These are phyloP conservation scores for Xerocomus spinulosus DNA, from an alignment of 768 basidiomycete species.

Conservation along the genomic window DNA sequence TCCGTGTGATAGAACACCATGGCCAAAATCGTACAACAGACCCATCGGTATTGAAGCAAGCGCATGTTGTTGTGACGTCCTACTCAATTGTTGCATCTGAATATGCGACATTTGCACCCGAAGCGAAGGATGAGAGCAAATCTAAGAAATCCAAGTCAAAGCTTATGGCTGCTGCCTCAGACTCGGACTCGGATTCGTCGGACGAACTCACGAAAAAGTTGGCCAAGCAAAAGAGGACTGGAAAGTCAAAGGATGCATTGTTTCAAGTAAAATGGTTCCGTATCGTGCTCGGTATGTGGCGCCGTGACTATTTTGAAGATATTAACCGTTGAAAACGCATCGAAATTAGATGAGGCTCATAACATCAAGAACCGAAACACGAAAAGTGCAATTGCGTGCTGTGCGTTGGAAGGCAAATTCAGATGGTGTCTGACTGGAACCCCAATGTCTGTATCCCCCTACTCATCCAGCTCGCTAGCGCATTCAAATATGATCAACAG, in stretches of 20 bases:
- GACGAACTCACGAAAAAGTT: constrained; percentile 36
- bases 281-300: constrained; percentile 68
- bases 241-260: constrained; percentile 56
- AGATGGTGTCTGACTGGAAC: constrained; percentile 89
- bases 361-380: constrained; percentile 87
- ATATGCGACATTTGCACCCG: constrained; percentile 47
- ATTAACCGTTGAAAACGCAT: not conserved
- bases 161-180: constrained; percentile 23
- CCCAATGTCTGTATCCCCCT: constrained; percentile 47
- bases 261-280: constrained; percentile 81
- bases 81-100: constrained; percentile 84
- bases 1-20: constrained; percentile 80
- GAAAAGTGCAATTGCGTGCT: constrained; percentile 75
- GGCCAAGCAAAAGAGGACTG: constrained; percentile 40
- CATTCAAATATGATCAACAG: constrained; percentile 27
- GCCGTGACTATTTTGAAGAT: not conserved
- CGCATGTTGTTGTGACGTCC: constrained; percentile 81
- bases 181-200: constrained; percentile 35
- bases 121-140: constrained; percentile 54
- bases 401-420: constrained; percentile 69
- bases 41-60: constrained; percentile 44
- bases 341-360: constrained; percentile 76
- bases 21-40: constrained; percentile 71
- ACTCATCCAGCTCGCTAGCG: not conserved
- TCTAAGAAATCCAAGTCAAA: constrained; percentile 38